Base-by-base conservation (phyloP, 768 basidiomycete species). In the Tephrocybe sp. region DNA sequence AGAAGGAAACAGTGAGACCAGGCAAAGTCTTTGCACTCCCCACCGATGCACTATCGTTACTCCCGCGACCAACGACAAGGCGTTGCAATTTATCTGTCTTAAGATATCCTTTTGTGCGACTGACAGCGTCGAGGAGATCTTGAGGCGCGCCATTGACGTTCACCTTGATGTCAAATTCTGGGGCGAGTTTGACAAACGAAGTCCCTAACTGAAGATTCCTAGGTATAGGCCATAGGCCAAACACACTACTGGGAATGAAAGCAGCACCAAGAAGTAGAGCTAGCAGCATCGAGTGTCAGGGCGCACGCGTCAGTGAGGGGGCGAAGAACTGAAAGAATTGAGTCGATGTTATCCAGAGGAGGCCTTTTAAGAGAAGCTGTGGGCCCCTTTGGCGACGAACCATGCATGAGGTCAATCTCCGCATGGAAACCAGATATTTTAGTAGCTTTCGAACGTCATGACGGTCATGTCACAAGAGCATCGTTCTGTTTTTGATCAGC, bases 121-220 rank as follows among this genome's bases (percentile, higher is more conserved):
- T 39, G 22, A 82, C 72, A 34, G 86, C 86, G n/a, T 74, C 76
- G 18, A 70, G 50, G 37, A 89, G 70, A 62, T 89, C 86, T 16
- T 64, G 54, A 0, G 85, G 83, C 1, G 78, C 64, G 38, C 70
- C 63, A 19, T 63, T 47, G 30, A 75, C 59, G n/a, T 65, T 54
- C 53, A 79, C 49, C 8, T 67, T 59, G 61, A 88, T 83, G 49
- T 65, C 60, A 60, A 89, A 88, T 23, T 58, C 48, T 0, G 70
- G 56, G 0, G 79, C 69, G 40, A 88, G 76, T 31, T 72, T 70
- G 18, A 79, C 54, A 29, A 78, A 61, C 12, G 66, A 61, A 0
- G 66, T 62, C 4, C 78, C 77, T 1, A 74, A 74, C 27, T 73
- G 62, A 4, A 77, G 61, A 4, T 72, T 70, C 9, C 66, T 64